Evolutionary conservation across 2,329 filamentous ascomycete genomes (phyloP), one percentile per base, ranked within the genome.

Genomic region (Fusarium miscanthi): DNA sequence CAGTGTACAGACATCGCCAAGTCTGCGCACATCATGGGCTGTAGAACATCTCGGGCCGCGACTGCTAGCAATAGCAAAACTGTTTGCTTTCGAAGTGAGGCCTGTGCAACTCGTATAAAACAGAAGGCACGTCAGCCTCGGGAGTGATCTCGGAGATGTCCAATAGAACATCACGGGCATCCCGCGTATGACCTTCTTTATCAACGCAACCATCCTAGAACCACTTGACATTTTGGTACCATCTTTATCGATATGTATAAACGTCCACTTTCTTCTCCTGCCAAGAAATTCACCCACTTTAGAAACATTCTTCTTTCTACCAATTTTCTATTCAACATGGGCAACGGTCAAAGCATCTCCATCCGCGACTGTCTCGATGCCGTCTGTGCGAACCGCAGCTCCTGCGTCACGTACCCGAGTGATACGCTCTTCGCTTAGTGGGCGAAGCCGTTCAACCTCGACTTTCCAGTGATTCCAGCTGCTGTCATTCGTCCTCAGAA

Each of bases 401-500:
- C 78, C 69, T 89, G 87, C 70, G 85, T 87, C 54, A 84, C 80
- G 16, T 88, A 84, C 66, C 82, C 86, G 1, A 76, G 74, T 53
- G 79, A 82, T 42, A 80, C 80, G 0, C 75, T 86, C 10, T 89
- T 86, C 77, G 43, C 80, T 5, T 72, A 77, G 12, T 89, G 87
- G 87, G 86, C 85, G 40, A 84, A 84, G 72, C 81, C 84, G 2
- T 89, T 86, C 79, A 89, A 89, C 65, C 83, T 88, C 62, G 86
- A 85, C 41, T 77, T 85, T 23, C 77, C 80, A 5, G 83, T 88
- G 30, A 85, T 80, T 10, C 90, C 90, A 0, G 80, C 84, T 13
- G 89, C 88, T 16, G 87, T 92, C 23, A 84, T 90, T 6, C 82
- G 88, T 12, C 90, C 90, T 1, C 79, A 82, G 9, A 87, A 81